These are phyloP conservation scores for Bipolaris bicolor DNA, from an alignment of 2,329 filamentous ascomycete genomes.

Conservation along the genomic window DNA sequence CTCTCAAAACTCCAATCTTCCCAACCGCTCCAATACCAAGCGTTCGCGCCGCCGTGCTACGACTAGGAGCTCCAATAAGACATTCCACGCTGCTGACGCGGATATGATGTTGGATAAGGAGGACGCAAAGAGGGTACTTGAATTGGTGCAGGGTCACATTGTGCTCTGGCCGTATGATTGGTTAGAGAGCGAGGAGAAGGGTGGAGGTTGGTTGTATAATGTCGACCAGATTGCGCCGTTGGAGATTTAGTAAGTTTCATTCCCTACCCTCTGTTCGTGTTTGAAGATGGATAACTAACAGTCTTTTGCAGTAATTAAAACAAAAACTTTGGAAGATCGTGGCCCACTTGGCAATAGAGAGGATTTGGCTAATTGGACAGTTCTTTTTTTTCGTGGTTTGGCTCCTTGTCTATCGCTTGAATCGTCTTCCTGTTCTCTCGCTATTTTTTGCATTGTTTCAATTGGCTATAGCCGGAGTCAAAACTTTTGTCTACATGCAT, in stretches of 20 bases:
- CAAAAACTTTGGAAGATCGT: background rate
- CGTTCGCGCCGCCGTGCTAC: slow-evolving; percentile 68
- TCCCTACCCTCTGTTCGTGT: background rate
- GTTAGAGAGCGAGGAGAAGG: slow-evolving; percentile 81
- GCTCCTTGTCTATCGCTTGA: background rate
- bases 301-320: background rate
- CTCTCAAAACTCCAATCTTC: slow-evolving; percentile 5
- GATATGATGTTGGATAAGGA: slow-evolving; percentile 67
- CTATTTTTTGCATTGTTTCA: background rate
- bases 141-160: slow-evolving; percentile 83
- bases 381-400: background rate
- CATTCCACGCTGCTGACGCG: slow-evolving; percentile 72
- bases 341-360: background rate
- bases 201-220: slow-evolving; percentile 95
- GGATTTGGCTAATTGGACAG: background rate
- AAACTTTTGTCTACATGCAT: background rate
- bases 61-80: slow-evolving; percentile 71
- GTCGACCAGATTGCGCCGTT: slow-evolving; percentile 94
- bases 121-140: slow-evolving; percentile 82
- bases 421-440: background rate
- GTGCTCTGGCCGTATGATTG: slow-evolving; percentile 97
- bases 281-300: background rate
- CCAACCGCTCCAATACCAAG: slow-evolving; percentile 25
- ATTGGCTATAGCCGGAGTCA: background rate
- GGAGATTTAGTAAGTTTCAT: slow-evolving; percentile 73